Base-by-base conservation (phyloP, 148 eudicot species). In the Vaccinium myrtillus region DNA sequence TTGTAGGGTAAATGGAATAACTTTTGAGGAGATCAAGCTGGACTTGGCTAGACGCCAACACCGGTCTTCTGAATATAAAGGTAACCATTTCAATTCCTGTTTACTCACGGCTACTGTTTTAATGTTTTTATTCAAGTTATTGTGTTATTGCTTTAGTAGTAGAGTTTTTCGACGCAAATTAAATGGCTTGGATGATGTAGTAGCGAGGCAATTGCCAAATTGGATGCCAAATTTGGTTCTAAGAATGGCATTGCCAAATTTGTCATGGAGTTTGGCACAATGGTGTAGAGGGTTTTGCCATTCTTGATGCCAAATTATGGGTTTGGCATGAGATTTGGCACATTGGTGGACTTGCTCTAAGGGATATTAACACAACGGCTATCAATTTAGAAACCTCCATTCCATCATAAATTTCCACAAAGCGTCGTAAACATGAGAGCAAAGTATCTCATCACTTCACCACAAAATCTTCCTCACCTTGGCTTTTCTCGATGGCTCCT, bases 11-110 rank as follows among this genome's bases (percentile, higher is more conserved):
- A 93, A 91, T 77, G 91, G 90, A 69, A 93, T 96, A n/a, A 92
- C 93, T 5, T 96, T 96, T 69, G 94, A 93, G 83, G 99, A 96
- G 86, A 86, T 91, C 21, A 91, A 43, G 71, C 71, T 93, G 81
- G 94, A 94, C 36, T 77, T 94, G 13, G 32, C 89, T 27, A 92
- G 90, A 78, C 87, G 93, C 77, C 91, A 92, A 81, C 94, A 94
- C 5, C 83, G 82, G 16, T 69, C 94, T 75, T 89, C 92, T 69
- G 92, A 93, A 83, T 96, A 89, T 84, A 67, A 85, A 89, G 98
- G 97, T 80, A 9, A 81, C 13, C 53, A 46, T 90, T 30, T 32
- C 58, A 74, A 8, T 58, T 15, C 30, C 80, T 51, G 80, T 78
- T 78, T 25, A 77, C 54, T 48, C 39, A 19, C n/a, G 55, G 32